A percentile compares a stretch with the other conserved stretches of the same genome.
phyloP scores from a whole-genome alignment of 192 early-diverging fungal genomes.

The Coemansia aciculifera region DNA sequence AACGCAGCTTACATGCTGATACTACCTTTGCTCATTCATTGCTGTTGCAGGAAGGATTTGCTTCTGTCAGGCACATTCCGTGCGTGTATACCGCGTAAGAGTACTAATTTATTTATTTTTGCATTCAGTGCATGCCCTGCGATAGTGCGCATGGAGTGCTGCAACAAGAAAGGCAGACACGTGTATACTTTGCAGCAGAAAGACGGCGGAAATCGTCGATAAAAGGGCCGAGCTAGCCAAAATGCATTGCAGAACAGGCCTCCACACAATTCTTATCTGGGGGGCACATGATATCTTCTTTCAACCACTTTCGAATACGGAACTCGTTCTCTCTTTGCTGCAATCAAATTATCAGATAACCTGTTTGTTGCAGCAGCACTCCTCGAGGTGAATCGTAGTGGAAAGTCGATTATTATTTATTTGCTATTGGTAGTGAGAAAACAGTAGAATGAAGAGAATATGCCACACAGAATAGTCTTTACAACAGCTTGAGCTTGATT shows the following conservation, averaged over 20 bases:
- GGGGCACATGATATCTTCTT: not conserved
- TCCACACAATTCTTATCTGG: not conserved
- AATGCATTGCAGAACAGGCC: not conserved
- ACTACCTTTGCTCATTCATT: not conserved
- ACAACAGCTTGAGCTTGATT: slow-evolving; percentile 41
- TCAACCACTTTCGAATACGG: not conserved
- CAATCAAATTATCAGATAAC: not conserved
- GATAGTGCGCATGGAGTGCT: not conserved
- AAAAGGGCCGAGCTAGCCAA: not conserved
- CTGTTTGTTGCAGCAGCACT: not conserved
- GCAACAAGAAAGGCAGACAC: not conserved
- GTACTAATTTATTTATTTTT: too few relatives aligned
- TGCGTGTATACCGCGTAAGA: not conserved
- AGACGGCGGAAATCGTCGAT: not conserved
- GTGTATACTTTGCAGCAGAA: not conserved
- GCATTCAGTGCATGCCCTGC: not conserved
- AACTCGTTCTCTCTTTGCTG: not conserved
- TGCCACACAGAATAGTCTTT: not conserved
- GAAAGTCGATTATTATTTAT: too few relatives aligned
- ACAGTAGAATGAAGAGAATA: not conserved
- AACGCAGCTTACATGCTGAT: not conserved
- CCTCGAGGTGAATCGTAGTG: not conserved
- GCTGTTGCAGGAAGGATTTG: not conserved
- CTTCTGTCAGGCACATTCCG: not conserved
- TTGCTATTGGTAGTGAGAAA: too few relatives aligned